Percentiles rank a stretch among this genome's conserved stretches.
These are phyloP conservation scores for Polygonum maritimum DNA, from an alignment of 148 eudicot species.

Conservation along the genomic window DNA sequence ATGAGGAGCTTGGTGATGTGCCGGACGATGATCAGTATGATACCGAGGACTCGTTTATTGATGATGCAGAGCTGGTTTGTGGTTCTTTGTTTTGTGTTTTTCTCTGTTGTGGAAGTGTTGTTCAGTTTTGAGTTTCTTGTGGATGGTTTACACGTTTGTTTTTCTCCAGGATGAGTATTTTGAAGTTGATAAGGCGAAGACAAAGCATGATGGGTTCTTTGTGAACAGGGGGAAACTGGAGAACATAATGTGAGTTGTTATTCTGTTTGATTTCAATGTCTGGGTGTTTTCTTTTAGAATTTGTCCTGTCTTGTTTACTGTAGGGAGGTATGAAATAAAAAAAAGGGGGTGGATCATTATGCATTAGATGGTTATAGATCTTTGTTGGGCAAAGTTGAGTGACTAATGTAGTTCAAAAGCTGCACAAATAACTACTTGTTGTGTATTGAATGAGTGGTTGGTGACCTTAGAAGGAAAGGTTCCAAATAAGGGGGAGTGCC, in stretches of 20 bases:
- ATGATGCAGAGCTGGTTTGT: constrained; percentile 87
- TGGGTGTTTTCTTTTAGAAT: not conserved
- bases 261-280: not conserved
- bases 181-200: constrained; percentile 93
- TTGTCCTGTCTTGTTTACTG: not conserved
- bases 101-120: not conserved
- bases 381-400: not conserved
- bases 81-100: not conserved
- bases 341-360: not conserved
- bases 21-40: constrained; percentile 99
- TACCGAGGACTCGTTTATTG: constrained; percentile 98
- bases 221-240: constrained; percentile 87
- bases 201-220: constrained; percentile 96
- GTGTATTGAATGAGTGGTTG: not conserved
- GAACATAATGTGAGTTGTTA: constrained; percentile 21
- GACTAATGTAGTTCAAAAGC: not conserved
- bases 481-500: not conserved
- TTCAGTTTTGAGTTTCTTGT: not conserved
- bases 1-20: constrained; percentile 76
- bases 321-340: not conserved
- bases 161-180: constrained; percentile 54
- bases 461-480: not conserved
- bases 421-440: not conserved
- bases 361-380: not conserved
- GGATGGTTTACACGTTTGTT: constrained; percentile 4